A percentile compares a stretch with the other conserved stretches of the same genome.
phyloP scores from a whole-genome alignment of 257 asterid species.

The Nicotiana noctiflora region DNA sequence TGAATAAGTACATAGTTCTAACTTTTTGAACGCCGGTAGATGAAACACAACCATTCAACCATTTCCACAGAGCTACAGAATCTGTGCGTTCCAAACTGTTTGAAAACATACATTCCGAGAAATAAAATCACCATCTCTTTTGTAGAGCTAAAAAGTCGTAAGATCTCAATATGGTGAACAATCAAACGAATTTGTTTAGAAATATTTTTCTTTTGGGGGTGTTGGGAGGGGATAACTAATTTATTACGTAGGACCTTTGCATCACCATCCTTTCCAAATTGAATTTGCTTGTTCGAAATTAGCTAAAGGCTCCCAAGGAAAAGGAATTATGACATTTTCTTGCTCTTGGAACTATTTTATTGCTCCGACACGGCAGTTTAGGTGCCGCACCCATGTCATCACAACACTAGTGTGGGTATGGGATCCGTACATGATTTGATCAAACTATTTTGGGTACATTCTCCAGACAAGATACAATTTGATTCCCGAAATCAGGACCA shows the following conservation, averaged over 20 bases:
- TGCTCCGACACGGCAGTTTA: too few relatives aligned
- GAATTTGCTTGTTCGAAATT: not conserved
- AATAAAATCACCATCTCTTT: not conserved
- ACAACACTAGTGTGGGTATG: too few relatives aligned
- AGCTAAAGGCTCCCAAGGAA: not conserved
- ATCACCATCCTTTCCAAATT: not conserved
- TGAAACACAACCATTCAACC: not conserved
- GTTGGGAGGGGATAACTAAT: not conserved
- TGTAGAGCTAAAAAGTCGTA: not conserved
- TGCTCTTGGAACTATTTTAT: not conserved
- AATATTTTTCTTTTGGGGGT: not conserved
- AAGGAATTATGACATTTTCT: conserved; percentile 1
- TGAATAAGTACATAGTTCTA: not conserved
- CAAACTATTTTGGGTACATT: too few relatives aligned
- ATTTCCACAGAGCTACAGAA: conserved; percentile 4
- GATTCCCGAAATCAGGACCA: too few relatives aligned
- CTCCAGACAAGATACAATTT: too few relatives aligned
- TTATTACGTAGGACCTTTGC: not conserved
- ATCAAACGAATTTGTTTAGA: not conserved
- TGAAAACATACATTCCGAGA: not conserved
- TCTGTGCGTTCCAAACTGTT: not conserved
- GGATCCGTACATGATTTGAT: too few relatives aligned
- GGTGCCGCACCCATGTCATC: too few relatives aligned
- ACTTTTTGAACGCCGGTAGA: not conserved
- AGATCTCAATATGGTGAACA: not conserved